phyloP scores from a whole-genome alignment of 2,329 filamentous ascomycete species.

The Hymenoscyphus fraxineus region DNA sequence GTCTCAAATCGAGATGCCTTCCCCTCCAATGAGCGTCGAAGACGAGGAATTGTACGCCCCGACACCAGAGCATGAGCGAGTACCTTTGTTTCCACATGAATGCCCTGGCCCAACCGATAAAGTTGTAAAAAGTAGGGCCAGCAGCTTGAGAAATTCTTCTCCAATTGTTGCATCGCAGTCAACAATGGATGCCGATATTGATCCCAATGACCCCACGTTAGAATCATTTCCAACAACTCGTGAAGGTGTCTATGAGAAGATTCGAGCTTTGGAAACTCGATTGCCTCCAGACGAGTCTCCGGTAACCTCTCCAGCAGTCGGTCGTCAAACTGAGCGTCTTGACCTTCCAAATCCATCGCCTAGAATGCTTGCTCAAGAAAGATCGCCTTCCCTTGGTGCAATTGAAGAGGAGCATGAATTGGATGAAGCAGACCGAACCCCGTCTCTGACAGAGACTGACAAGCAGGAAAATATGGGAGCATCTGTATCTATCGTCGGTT shows the following conservation, averaged over 20 bases:
- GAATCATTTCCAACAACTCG: constrained; percentile 31
- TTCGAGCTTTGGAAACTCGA: constrained; percentile 24
- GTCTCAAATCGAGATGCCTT: constrained; percentile 7
- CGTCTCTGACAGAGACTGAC: neutral
- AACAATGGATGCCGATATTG: constrained; percentile 19
- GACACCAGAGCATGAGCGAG: constrained; percentile 30
- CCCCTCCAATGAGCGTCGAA: neutral
- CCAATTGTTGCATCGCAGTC: constrained; percentile 7
- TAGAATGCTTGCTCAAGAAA: constrained; percentile 16
- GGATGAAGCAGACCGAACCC: constrained; percentile 9
- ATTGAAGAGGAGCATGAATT: constrained; percentile 28
- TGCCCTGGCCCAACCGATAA: constrained; percentile 21
- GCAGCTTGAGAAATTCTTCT: constrained; percentile 7
- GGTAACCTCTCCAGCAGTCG: constrained; percentile 22
- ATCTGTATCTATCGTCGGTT: neutral
- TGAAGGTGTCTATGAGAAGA: constrained; percentile 25
- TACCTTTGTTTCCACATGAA: constrained; percentile 33
- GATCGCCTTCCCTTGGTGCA: constrained; percentile 25
- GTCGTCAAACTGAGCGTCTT: constrained; percentile 8
- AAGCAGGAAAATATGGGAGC: neutral
- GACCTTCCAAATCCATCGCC: constrained; percentile 16
- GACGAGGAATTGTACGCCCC: constrained; percentile 10
- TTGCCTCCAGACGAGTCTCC: constrained; percentile 26
- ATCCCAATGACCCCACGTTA: constrained; percentile 31
- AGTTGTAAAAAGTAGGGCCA: constrained; percentile 7